Evolutionary conservation across 495 filamentous ascomycete genomes (phyloP).

Genomic region (Penicillium macrosclerotiorum): DNA sequence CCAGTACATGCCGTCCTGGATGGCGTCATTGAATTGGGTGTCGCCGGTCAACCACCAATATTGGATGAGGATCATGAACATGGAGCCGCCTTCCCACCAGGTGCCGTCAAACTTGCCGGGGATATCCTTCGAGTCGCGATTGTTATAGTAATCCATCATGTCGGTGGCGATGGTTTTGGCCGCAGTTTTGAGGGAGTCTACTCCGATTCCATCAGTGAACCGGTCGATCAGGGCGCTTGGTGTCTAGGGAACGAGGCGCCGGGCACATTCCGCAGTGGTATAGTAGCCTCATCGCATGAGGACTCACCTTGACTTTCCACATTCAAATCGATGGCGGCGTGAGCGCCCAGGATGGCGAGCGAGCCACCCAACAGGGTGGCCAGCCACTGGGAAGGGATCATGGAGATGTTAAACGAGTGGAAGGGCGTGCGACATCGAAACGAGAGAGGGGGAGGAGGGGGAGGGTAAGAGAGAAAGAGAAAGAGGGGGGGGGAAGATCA

Average conservation of each 20-base stretch:
- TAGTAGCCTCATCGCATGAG: background rate
- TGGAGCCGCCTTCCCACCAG: conserved; percentile 77
- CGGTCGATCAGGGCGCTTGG: background rate
- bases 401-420: conserved; percentile 16
- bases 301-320: conserved; percentile 33
- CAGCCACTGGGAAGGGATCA: conserved; percentile 27
- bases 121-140: conserved; percentile 57
- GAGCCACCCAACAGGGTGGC: conserved; percentile 26
- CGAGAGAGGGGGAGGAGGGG: no score
- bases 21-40: conserved; percentile 61
- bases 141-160: conserved; percentile 64
- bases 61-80: conserved; percentile 72
- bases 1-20: conserved; percentile 60
- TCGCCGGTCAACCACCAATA: conserved; percentile 80
- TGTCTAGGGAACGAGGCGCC: background rate
- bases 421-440: conserved; percentile 11
- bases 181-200: conserved; percentile 59
- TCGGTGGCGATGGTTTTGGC: conserved; percentile 62
- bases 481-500: conserved; percentile 2
- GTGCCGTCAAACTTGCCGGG: conserved; percentile 63
- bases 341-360: conserved; percentile 24
- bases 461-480: background rate
- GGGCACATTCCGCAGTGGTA: background rate
- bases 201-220: no score
- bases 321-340: conserved; percentile 34